These are phyloP conservation scores for Hyaloscypha hepaticicola DNA, from an alignment of 495 filamentous ascomycete genomes.

Conservation along the genomic window DNA sequence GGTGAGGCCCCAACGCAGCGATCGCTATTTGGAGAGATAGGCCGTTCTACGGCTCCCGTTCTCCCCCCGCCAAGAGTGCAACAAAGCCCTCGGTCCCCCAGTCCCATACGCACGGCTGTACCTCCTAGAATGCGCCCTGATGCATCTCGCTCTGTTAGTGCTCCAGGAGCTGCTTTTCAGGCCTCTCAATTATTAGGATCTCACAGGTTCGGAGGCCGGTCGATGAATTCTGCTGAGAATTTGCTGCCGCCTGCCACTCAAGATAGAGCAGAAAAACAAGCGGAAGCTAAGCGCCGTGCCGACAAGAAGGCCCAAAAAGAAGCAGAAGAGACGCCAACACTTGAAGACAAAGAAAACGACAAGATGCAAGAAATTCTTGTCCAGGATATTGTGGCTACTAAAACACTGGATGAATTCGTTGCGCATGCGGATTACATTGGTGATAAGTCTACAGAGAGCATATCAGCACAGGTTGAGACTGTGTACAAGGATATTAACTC, in stretches of 20 bases:
- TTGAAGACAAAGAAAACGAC: conserved; percentile 58
- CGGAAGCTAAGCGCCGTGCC: conserved; percentile 20
- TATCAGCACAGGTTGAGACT: conserved; percentile 77
- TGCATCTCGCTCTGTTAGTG: conserved; percentile 54
- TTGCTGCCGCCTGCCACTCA: conserved; percentile 4
- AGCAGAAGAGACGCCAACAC: conserved; percentile 45
- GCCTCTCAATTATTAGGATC: conserved; percentile 45
- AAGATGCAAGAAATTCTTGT: conserved; percentile 48
- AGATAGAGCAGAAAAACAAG: conserved; percentile 15
- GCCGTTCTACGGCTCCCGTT: conserved; percentile 40
- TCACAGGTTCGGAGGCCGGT: conserved; percentile 14
- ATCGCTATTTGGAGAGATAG: conserved; percentile 67
- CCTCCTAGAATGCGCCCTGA: conserved; percentile 51
- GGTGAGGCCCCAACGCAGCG: conserved; percentile 25
- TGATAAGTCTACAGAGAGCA: conserved; percentile 55
- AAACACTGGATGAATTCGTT: conserved; percentile 59
- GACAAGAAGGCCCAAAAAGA: conserved; percentile 45
- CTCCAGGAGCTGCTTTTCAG: conserved; percentile 51
- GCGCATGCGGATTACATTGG: conserved; percentile 68
- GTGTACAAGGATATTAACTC: conserved; percentile 92
- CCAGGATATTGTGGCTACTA: conserved; percentile 47
- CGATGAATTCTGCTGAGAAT: conserved; percentile 1
- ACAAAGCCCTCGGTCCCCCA: conserved; percentile 72
- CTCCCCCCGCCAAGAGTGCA: conserved; percentile 56
- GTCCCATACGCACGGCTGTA: conserved; percentile 61